phyloP scores from a whole-genome alignment of 1,284 basidiomycete species.

The Kalmanozyma brasiliensis region DNA sequence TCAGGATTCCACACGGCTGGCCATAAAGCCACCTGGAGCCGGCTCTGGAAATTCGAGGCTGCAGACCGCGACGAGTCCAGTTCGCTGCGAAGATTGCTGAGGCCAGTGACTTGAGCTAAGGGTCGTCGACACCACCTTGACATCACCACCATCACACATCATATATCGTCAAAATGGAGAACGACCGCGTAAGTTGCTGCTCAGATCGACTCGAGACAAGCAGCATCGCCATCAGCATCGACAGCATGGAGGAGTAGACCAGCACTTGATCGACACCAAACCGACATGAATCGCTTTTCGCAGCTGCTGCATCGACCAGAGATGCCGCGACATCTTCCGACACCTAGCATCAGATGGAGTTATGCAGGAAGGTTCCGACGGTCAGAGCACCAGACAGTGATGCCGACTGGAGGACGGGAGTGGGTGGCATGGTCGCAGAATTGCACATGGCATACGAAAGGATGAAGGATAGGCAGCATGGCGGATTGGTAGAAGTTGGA shows the following conservation, averaged over 20 bases:
- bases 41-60: not conserved
- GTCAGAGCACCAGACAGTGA: too few species aligned
- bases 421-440: too few species aligned
- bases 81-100: not conserved
- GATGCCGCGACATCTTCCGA: not conserved
- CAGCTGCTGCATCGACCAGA: not conserved
- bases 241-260: slow-evolving; percentile 24
- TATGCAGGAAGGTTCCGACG: too few species aligned
- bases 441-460: too few species aligned
- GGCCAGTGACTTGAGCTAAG: slow-evolving; percentile 2
- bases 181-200: slow-evolving; percentile 69
- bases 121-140: slow-evolving; percentile 12
- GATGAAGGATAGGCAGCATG: too few species aligned
- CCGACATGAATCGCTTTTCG: not conserved
- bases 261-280: slow-evolving; percentile 10
- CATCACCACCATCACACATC: slow-evolving; percentile 40
- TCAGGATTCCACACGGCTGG: too few species aligned
- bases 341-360: not conserved
- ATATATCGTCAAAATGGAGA: slow-evolving; percentile 69
- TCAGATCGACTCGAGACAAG: slow-evolving; percentile 6
- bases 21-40: too few species aligned
- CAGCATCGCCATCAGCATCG: slow-evolving; percentile 28
- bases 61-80: not conserved
- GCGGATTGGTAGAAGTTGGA: too few species aligned
- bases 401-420: too few species aligned